Evolutionary conservation across 2,329 filamentous ascomycete genomes (phyloP).

Genomic region (Phialocephala subalpina): DNA sequence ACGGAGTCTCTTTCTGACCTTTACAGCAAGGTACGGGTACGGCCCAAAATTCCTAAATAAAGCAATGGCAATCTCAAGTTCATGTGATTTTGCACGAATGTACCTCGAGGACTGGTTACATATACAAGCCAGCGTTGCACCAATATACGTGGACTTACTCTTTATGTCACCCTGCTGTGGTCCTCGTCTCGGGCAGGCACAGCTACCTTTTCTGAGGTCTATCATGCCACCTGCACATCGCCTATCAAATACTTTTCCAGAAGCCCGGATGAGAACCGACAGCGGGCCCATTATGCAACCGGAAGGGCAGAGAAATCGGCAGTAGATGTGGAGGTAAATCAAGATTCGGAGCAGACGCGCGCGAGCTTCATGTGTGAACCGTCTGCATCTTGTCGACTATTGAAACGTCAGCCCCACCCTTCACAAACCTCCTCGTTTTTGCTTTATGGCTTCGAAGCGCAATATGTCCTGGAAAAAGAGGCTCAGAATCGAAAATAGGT

Average conservation of each 20-base stretch:
- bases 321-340: not conserved
- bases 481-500: slow-evolving; percentile 13
- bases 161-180: not conserved
- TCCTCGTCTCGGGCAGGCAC: not conserved
- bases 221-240: slow-evolving; percentile 14
- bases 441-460: slow-evolving; percentile 17
- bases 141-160: not conserved
- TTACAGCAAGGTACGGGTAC: slow-evolving; percentile 1
- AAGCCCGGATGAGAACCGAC: slow-evolving; percentile 27
- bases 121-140: not conserved
- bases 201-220: not conserved
- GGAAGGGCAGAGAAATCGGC: slow-evolving; percentile 1
- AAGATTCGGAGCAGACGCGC: slow-evolving; percentile 19
- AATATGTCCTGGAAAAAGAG: slow-evolving; percentile 18
- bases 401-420: slow-evolving; percentile 11
- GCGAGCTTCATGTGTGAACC: slow-evolving; percentile 12
- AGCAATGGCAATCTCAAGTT: not conserved
- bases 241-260: slow-evolving; percentile 20
- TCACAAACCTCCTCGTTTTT: not conserved
- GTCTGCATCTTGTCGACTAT: slow-evolving; percentile 1
- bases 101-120: not conserved
- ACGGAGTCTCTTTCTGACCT: not conserved
- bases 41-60: slow-evolving; percentile 18
- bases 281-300: slow-evolving; percentile 31
- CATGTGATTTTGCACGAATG: not conserved